Conservation (phyloP, 2,329 filamentous ascomycete genomes). For the Scleromitrula shiraiana region DNA sequence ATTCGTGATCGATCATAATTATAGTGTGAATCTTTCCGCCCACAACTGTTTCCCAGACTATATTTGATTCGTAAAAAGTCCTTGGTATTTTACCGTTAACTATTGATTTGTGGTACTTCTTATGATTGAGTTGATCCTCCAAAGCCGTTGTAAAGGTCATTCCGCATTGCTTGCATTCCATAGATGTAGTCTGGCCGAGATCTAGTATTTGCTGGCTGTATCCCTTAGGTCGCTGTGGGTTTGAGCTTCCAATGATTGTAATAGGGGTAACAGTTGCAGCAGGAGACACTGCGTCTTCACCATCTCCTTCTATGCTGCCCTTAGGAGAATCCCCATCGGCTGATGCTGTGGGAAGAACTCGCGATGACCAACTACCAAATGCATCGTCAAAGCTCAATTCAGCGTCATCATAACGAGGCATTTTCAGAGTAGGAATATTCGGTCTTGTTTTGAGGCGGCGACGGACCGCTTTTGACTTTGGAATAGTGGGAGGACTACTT, state of each 20-base stretch:
- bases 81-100: not conserved
- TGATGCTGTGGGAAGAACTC: too few relatives aligned
- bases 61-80: not conserved
- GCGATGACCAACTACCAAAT: too few relatives aligned
- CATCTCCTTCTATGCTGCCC: too few relatives aligned
- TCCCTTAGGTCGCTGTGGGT: not conserved
- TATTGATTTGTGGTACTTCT: constrained; percentile 7
- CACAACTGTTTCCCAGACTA: constrained; percentile 2
- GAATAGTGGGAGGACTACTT: constrained; percentile 9
- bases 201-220: constrained; percentile 12
- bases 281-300: too few relatives aligned
- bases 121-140: constrained; percentile 11
- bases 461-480: constrained; percentile 9
- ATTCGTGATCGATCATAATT: not conserved
- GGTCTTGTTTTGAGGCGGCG: constrained; percentile 17
- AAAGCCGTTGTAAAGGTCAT: constrained; percentile 15
- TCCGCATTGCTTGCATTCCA: constrained; percentile 13
- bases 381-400: too few relatives aligned
- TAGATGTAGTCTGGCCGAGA: constrained; percentile 11
- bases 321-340: too few relatives aligned
- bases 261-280: too few relatives aligned
- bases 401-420: not conserved
- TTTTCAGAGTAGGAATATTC: constrained; percentile 2
- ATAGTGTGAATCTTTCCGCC: not conserved
- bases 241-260: not conserved